Evolutionary conservation across 371 early-diverging fungal genomes (phyloP), one percentile per base, ranked within the genome.

Genomic region (Paraphysoderma sedebokerense): DNA sequence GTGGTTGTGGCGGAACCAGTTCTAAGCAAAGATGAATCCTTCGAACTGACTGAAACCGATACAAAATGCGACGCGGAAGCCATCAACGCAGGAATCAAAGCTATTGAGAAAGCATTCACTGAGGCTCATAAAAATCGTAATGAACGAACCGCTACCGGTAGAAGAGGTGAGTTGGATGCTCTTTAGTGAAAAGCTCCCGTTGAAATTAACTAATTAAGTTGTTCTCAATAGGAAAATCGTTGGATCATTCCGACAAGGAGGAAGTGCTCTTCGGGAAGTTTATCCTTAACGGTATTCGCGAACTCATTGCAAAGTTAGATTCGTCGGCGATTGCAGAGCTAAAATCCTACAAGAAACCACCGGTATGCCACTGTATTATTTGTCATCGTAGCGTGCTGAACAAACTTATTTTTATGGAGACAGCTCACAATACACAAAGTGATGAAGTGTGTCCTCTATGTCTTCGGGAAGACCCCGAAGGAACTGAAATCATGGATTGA

Each of bases 321-420:
- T 41, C 51, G 28, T 53, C 54, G 31, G 50, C 62, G 3, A 46
- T 74, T 7, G 55, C 67, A 15, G 74, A 74, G 54, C 53, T 74
- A 15, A 48, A 58, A 19, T 61, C 62, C 37, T 74, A 74, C 59
- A 59, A 65, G 44, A 61, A 62, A 39, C 74, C 74, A 9, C 74
- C 74, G 1, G 33, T 35, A 23, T 22, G 37, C 5, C n/a, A 17
- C 37, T 22, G 17, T 52, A 17, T 36, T 6, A 2, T 22, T 36
- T 5, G 6, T 22, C 17, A n/a, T 36, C 37, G 5, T n/a, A 17
- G 19, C 5, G 2, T 36, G 2, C 2, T 5, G 19, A 20, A 5
- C n/a, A 19, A 35, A 6, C 37, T 36, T n/a, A 36, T 22, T 0
- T 36, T 6, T 5, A 0, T 5, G 5, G 6, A 2, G n/a, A 6